These are phyloP conservation scores for Epichloe brachyelytri DNA, from an alignment of 2,329 filamentous ascomycete genomes.

Conservation along the genomic window DNA sequence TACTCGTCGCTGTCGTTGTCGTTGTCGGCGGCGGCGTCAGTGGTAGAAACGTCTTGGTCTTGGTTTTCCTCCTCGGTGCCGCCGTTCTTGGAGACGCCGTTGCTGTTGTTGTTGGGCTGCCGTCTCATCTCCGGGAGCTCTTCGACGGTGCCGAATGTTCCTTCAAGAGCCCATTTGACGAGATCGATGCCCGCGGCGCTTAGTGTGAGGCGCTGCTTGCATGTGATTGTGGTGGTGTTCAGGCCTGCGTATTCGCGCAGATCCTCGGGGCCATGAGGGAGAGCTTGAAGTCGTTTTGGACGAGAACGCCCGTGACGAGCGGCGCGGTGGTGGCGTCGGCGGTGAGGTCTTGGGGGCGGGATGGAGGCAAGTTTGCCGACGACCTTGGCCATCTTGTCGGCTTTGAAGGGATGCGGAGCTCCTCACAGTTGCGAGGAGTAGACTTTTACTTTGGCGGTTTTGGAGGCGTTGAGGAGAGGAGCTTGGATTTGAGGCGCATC, in stretches of 20 bases:
- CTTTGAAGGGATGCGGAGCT: constrained; percentile 86
- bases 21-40: constrained; percentile 13
- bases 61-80: constrained; percentile 24
- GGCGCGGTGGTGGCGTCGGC: constrained; percentile 23
- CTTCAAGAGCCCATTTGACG: constrained; percentile 86
- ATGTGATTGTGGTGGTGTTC: constrained; percentile 86
- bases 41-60: background rate
- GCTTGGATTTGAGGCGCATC: constrained; percentile 90
- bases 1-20: constrained; percentile 20
- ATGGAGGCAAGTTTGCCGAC: constrained; percentile 85
- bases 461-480: constrained; percentile 81
- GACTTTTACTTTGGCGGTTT: constrained; percentile 73
- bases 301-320: constrained; percentile 78
- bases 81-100: constrained; percentile 18
- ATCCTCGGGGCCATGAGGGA: constrained; percentile 93
- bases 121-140: constrained; percentile 44
- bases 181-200: constrained; percentile 82
- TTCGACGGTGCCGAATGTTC: constrained; percentile 82
- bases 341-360: constrained; percentile 41
- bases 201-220: constrained; percentile 79
- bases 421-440: constrained; percentile 92
- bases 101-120: constrained; percentile 15
- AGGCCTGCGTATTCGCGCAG: constrained; percentile 92
- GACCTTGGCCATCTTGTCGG: constrained; percentile 90
- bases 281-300: constrained; percentile 96